Conservation (phyloP, 129 eudicot genomes). For the Flaveria trinervia region DNA sequence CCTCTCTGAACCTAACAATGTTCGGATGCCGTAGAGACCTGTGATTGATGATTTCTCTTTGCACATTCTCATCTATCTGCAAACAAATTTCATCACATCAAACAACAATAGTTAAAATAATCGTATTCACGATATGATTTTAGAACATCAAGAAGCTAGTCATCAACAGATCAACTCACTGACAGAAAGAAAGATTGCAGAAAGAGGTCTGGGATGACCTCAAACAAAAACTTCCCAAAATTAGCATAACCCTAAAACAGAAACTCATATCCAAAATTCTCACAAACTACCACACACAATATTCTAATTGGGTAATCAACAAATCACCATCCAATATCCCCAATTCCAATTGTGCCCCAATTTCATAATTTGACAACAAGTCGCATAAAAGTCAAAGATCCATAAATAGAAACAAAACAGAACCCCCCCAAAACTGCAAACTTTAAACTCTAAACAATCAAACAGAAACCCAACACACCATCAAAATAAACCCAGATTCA, state of each 20-base stretch:
- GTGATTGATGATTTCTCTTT: conserved; percentile 68
- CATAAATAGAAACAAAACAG: conserved; percentile 26
- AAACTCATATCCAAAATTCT: not conserved
- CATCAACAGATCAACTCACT: not conserved
- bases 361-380: not conserved
- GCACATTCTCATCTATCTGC: conserved; percentile 75
- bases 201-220: not conserved
- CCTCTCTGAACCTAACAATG: conserved; percentile 68
- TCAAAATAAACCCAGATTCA: not conserved
- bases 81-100: conserved; percentile 27
- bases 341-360: conserved; percentile 9
- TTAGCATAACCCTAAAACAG: conserved; percentile 5
- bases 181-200: not conserved
- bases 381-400: conserved; percentile 26
- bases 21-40: conserved; percentile 66
- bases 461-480: not conserved
- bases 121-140: conserved; percentile 5
- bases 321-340: not conserved
- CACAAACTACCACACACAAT: not conserved
- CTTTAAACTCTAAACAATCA: conserved; percentile 7
- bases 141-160: not conserved
- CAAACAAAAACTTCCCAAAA: not conserved
- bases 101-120: conserved; percentile 3
- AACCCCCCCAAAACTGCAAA: conserved; percentile 19
- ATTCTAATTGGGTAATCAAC: not conserved